phyloP scores from a whole-genome alignment of 2,329 filamentous ascomycete genomes.

The Remersonia thermophila region DNA sequence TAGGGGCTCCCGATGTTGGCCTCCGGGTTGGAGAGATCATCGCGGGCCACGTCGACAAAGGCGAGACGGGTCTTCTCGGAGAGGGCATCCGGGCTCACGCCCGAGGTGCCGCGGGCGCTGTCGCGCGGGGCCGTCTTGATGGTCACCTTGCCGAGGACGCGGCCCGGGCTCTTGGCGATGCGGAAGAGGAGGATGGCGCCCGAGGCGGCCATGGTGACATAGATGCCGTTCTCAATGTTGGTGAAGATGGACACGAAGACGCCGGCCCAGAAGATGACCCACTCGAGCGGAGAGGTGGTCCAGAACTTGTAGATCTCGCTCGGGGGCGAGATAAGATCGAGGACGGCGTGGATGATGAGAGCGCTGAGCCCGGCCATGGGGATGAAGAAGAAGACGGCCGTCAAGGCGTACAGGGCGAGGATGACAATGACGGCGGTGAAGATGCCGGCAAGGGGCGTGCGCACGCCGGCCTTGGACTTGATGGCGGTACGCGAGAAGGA shows the following conservation, averaged over 20 bases:
- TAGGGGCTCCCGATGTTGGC: conserved; percentile 30
- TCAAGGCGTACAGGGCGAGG: conserved; percentile 77
- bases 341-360: conserved; percentile 75
- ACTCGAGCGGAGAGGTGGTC: conserved; percentile 61
- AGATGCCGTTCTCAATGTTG: conserved; percentile 38
- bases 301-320: conserved; percentile 68
- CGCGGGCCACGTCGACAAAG: conserved; percentile 30
- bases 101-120: conserved; percentile 4
- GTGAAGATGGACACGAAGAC: conserved; percentile 46
- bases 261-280: conserved; percentile 62
- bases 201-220: conserved; percentile 33
- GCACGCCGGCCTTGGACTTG: conserved; percentile 91
- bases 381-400: conserved; percentile 88
- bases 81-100: conserved; percentile 4
- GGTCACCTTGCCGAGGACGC: conserved; percentile 31
- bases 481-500: conserved; percentile 96
- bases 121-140: conserved; percentile 13
- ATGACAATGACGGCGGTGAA: conserved; percentile 80
- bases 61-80: conserved; percentile 20
- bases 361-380: conserved; percentile 62
- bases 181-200: conserved; percentile 32
- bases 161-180: conserved; percentile 33
- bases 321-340: conserved; percentile 61
- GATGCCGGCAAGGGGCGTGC: conserved; percentile 79
- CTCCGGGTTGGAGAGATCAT: conserved; percentile 33